These are phyloP conservation scores for Kockiozyma suomiensis DNA, from an alignment of 805 yeast genomes.

Conservation along the genomic window DNA sequence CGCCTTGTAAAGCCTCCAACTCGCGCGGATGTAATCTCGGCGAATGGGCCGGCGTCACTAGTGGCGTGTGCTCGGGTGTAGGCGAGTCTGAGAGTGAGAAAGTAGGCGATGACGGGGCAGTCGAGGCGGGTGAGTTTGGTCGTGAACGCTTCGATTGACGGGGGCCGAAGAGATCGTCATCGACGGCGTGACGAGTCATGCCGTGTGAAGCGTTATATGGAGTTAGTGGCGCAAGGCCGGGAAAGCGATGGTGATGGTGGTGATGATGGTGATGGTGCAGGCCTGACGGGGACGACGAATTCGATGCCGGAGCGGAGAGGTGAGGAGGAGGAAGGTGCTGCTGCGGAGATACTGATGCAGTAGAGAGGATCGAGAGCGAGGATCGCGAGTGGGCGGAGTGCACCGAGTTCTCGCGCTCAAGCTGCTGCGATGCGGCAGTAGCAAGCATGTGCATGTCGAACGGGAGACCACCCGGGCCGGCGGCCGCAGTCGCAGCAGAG, in stretches of 20 bases:
- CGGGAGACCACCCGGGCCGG: conserved; percentile 24
- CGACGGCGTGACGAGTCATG: conserved; percentile 29
- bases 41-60: conserved; percentile 51
- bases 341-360: conserved; percentile 18
- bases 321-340: conserved; percentile 3
- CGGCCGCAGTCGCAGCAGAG: conserved; percentile 6
- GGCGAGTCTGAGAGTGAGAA: conserved; percentile 31
- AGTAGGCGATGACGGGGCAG: conserved; percentile 50
- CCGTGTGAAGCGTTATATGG: conserved; percentile 21
- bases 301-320: conserved; percentile 11
- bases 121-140: conserved; percentile 48
- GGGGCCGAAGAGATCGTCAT: conserved; percentile 36
- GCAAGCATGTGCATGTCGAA: conserved; percentile 49
- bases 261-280: conserved; percentile 23
- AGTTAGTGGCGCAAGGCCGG: conserved; percentile 28
- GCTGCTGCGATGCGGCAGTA: conserved; percentile 50
- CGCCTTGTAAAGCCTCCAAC: conserved; percentile 39
- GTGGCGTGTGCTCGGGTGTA: conserved; percentile 45
- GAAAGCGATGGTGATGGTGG: conserved; percentile 34
- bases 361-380: conserved; percentile 30
- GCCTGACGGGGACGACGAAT: conserved; percentile 35
- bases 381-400: conserved; percentile 31
- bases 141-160: conserved; percentile 45
- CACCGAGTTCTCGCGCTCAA: conserved; percentile 42
- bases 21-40: conserved; percentile 48